Evolutionary conservation across 179 eudicot species (phyloP).

Genomic region (Sideroxylon spinosum): DNA sequence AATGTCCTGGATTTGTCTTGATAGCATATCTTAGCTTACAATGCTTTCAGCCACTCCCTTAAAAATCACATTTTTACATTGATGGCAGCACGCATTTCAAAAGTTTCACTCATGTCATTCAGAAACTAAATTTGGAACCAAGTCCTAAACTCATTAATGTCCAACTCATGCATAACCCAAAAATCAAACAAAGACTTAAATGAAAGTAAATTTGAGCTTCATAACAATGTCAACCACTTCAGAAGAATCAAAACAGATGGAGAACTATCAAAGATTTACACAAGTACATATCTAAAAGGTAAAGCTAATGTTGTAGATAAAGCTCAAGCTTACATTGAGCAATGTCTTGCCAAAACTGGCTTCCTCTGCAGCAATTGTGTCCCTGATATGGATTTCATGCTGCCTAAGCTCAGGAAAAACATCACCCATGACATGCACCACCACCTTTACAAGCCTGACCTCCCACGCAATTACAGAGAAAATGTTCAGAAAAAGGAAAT

Average conservation of each 20-base stretch:
- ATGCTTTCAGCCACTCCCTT: too few species aligned
- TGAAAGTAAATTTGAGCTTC: not conserved
- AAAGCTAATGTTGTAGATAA: not conserved
- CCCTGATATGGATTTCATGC: constrained; percentile 59
- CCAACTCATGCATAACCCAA: not conserved
- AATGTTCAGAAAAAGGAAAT: not conserved
- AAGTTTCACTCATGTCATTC: not conserved
- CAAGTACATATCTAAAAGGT: not conserved
- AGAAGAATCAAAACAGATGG: not conserved
- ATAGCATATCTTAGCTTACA: not conserved
- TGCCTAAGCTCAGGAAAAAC: constrained; percentile 86
- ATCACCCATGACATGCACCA: constrained; percentile 75
- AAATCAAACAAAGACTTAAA: not conserved
- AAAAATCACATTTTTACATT: not conserved
- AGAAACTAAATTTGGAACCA: not conserved
- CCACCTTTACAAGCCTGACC: constrained; percentile 70
- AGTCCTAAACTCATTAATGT: not conserved
- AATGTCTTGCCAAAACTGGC: constrained; percentile 87
- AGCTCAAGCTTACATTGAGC: constrained; percentile 48
- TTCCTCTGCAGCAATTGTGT: constrained; percentile 81
- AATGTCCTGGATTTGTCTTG: not conserved
- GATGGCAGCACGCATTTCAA: not conserved
- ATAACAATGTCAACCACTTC: not conserved
- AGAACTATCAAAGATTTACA: not conserved
- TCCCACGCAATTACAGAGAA: not conserved